Evolutionary conservation across 108 stramenopile genomes (phyloP).

Genomic region (Seminavis robusta): DNA sequence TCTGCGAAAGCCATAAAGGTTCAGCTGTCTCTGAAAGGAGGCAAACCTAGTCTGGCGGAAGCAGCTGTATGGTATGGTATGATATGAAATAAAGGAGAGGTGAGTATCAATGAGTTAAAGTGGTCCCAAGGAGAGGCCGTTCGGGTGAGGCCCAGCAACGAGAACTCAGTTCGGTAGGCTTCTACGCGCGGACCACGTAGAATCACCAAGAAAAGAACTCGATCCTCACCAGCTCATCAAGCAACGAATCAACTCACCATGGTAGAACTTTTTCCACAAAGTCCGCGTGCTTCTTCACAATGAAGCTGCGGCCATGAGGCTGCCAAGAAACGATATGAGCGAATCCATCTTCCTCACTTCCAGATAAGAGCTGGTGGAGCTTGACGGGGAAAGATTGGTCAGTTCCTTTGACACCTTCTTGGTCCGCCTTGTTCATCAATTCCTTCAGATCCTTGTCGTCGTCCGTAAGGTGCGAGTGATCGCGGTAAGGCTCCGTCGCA

Average conservation of each 20-base stretch:
- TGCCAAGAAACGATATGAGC: slow-evolving; percentile 68
- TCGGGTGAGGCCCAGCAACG: neutral
- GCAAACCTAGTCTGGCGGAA: slow-evolving; percentile 15
- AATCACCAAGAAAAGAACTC: neutral
- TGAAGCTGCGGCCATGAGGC: slow-evolving; percentile 70
- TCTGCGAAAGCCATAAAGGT: slow-evolving; percentile 39
- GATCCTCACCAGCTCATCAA: neutral
- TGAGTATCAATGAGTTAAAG: neutral
- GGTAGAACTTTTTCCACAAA: slow-evolving; percentile 81
- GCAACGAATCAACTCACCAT: slow-evolving; percentile 33
- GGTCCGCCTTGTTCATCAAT: too few species aligned
- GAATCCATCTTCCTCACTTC: slow-evolving; percentile 37
- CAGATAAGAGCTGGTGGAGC: slow-evolving; percentile 55
- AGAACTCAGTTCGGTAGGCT: neutral
- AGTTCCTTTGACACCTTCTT: too few species aligned
- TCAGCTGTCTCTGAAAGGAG: slow-evolving; percentile 24
- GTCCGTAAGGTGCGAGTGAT: too few species aligned
- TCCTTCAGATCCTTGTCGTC: too few species aligned
- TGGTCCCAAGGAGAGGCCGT: neutral
- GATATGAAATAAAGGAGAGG: slow-evolving; percentile 5
- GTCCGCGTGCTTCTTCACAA: slow-evolving; percentile 59
- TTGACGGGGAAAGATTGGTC: slow-evolving; percentile 70
- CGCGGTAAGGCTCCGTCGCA: too few species aligned
- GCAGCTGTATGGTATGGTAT: slow-evolving; percentile 2
- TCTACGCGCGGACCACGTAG: neutral